These are phyloP conservation scores for Ustilago esculenta DNA, from an alignment of 1,284 basidiomycete species.

Conservation along the genomic window DNA sequence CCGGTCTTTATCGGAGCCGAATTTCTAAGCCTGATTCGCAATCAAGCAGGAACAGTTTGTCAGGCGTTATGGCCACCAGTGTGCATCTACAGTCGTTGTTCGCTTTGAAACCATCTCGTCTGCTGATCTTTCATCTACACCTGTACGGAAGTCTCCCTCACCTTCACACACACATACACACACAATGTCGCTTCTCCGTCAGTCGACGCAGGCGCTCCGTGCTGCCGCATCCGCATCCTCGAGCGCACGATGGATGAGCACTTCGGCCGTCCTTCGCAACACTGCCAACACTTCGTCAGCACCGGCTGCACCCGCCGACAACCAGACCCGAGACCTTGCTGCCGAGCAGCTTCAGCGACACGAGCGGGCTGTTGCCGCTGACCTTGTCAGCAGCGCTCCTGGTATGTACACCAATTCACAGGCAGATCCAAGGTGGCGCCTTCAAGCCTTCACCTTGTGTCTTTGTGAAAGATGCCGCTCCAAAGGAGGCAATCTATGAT, in stretches of 20 bases:
- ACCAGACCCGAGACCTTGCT: slow-evolving; percentile 45
- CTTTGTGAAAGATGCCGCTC: no score
- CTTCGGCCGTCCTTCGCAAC: slow-evolving; percentile 32
- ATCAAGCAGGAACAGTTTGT: slow-evolving; percentile 19
- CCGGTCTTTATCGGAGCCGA: slow-evolving; percentile 43
- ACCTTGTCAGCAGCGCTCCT: slow-evolving; percentile 57
- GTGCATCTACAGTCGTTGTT: background rate
- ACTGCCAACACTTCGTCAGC: slow-evolving; percentile 39
- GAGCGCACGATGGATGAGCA: slow-evolving; percentile 42
- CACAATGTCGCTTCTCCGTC: slow-evolving; percentile 35
- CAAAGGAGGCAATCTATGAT: no score
- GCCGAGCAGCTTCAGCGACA: slow-evolving; percentile 54
- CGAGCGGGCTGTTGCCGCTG: slow-evolving; percentile 43
- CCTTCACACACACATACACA: slow-evolving; percentile 1
- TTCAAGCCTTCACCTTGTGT: background rate
- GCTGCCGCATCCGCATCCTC: slow-evolving; percentile 29
- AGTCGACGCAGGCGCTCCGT: slow-evolving; percentile 44
- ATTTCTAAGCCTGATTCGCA: slow-evolving; percentile 9
- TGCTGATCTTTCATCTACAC: background rate
- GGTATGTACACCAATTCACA: slow-evolving; percentile 25
- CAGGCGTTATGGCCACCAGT: slow-evolving; percentile 6
- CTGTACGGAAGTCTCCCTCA: slow-evolving; percentile 7
- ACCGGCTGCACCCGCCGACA: slow-evolving; percentile 28
- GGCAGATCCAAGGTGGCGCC: background rate
- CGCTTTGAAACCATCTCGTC: background rate